Base-by-base conservation (phyloP, 495 filamentous ascomycete genomes). In the Neurospora discreta region DNA sequence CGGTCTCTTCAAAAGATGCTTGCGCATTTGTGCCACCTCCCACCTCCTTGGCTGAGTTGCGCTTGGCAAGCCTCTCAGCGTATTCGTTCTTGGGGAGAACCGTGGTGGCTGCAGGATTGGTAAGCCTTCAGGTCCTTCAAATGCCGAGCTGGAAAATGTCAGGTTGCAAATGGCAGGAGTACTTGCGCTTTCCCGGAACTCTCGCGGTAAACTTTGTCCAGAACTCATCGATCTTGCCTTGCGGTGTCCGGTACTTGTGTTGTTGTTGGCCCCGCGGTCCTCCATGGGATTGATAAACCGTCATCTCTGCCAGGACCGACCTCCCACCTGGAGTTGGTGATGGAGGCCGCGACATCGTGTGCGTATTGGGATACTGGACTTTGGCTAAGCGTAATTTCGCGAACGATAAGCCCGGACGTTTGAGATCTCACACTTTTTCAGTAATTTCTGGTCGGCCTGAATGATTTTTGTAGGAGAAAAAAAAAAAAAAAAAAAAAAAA, bases 161-260 rank as follows among this genome's bases (percentile, higher is more conserved):
- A 36, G 26, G 20, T 38, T 20, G 60, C 65, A 52, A 52, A 44
- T 26, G 8, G 74, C 70, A 7, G 52, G n/a, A 26, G 38, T 40
- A 75, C 75, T 71, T 77, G 80, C 82, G 83, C 80, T 85, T 85
- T 69, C 88, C 87, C 5, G 87, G 88, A 44, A 81, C 77, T 72
- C 89, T 91, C 67, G 87, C 89, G 42, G 84, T 90, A 78, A 95
- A 95, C 70, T 88, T 89, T 43, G 84, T 78, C 93, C 93, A 97
- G 81, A 95, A 95, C 69, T 90, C 87, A 74, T 92, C 89, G 43
- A 96, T 84, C 15, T 82, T 85, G 73, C 89, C 84, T 80, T 97
- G 93, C 11, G 92, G 92, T 20, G 89, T 75, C 74, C 89, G 85
- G 40, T 80, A 80, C 82, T 75, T 65, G 15, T 65, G 78, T 39